These are phyloP conservation scores for Penicillium riverlandense DNA, from an alignment of 495 filamentous ascomycete species.

Conservation along the genomic window DNA sequence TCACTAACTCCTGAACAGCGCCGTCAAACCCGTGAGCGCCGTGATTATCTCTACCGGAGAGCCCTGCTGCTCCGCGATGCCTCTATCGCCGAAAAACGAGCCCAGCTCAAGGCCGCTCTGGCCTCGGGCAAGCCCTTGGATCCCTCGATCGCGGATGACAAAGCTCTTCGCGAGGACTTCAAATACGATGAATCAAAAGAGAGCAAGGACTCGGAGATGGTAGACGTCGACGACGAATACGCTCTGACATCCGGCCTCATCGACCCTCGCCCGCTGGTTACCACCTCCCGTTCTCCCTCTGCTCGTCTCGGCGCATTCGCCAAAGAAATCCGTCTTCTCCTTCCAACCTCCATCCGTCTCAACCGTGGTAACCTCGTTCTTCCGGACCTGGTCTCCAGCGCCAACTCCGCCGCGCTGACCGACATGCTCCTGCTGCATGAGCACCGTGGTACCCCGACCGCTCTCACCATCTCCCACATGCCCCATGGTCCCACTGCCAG, in stretches of 20 bases:
- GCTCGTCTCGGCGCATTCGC: conserved; percentile 79
- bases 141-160: conserved; percentile 83
- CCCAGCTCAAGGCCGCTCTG: conserved; percentile 76
- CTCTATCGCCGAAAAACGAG: conserved; percentile 83
- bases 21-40: conserved; percentile 73
- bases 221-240: conserved; percentile 92
- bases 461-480: conserved; percentile 82
- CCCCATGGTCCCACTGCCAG: conserved; percentile 90
- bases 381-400: conserved; percentile 73
- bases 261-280: conserved; percentile 84
- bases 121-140: conserved; percentile 82
- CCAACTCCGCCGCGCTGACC: conserved; percentile 66
- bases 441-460: conserved; percentile 88
- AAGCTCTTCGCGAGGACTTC: conserved; percentile 75
- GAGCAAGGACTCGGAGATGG: conserved; percentile 34
- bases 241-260: conserved; percentile 74
- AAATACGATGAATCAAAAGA: conserved; percentile 81
- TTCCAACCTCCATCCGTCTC: conserved; percentile 83
- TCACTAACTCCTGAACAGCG: conserved; percentile 29
- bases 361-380: conserved; percentile 89
- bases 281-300: conserved; percentile 82
- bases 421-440: conserved; percentile 90
- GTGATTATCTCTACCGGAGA: conserved; percentile 90
- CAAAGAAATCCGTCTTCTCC: conserved; percentile 89
- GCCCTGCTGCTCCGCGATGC: conserved; percentile 80